A percentile compares a stretch with the other conserved stretches of the same genome.
phyloP scores from a whole-genome alignment of 2,329 filamentous ascomycete genomes.

The Salinomyces thailandicus region DNA sequence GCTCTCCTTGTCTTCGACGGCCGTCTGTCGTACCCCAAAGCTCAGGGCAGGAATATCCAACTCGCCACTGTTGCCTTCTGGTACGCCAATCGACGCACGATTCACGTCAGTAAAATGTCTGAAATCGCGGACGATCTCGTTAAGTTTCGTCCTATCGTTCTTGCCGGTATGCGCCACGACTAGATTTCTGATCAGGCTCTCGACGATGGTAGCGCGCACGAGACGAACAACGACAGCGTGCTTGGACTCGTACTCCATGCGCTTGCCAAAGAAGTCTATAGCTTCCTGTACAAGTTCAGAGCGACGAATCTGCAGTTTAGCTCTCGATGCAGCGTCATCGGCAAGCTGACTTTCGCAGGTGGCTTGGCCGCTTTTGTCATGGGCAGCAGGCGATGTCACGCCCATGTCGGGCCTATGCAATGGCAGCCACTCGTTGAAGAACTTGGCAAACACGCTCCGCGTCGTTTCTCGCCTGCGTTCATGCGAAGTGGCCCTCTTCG shows the following conservation, averaged over 20 bases:
- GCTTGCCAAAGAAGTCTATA: slow-evolving; percentile 30
- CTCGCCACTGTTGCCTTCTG: background rate
- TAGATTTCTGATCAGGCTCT: slow-evolving; percentile 14
- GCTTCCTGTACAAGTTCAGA: slow-evolving; percentile 41
- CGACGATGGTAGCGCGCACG: slow-evolving; percentile 15
- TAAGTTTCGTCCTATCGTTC: slow-evolving; percentile 12
- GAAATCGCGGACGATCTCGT: slow-evolving; percentile 21
- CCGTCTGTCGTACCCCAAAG: slow-evolving; percentile 7
- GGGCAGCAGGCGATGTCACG: background rate
- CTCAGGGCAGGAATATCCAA: background rate
- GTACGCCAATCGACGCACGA: background rate
- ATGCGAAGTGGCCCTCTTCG: slow-evolving; percentile 33
- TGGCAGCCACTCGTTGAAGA: slow-evolving; percentile 55
- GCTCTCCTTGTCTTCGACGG: slow-evolving; percentile 15
- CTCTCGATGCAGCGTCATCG: background rate
- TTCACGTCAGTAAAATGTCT: background rate
- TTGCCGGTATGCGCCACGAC: slow-evolving; percentile 10
- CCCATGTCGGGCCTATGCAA: slow-evolving; percentile 1
- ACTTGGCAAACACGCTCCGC: slow-evolving; percentile 49
- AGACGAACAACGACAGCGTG: slow-evolving; percentile 10
- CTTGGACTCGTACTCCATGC: slow-evolving; percentile 12
- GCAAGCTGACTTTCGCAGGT: background rate
- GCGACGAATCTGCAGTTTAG: slow-evolving; percentile 21
- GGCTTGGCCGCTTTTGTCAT: background rate
- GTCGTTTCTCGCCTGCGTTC: slow-evolving; percentile 47